Conservation (phyloP, 2,329 filamentous ascomycete species). For the Gyromitra esculenta region DNA sequence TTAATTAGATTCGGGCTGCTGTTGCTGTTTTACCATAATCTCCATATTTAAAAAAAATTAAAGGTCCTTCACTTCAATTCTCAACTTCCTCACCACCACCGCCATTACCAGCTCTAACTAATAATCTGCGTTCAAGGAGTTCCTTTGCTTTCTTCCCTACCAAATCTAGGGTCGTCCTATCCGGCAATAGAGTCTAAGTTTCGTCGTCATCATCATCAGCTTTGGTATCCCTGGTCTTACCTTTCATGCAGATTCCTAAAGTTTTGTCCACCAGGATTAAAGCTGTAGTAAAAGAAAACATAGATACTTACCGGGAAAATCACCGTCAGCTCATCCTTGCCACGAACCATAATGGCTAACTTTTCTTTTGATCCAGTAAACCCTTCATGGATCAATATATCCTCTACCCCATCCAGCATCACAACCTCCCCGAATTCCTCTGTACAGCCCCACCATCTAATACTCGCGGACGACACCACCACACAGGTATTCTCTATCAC, state of each 20-base stretch:
- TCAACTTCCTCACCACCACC: background rate
- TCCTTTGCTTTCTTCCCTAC: constrained; percentile 2
- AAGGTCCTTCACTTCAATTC: background rate
- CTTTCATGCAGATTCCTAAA: background rate
- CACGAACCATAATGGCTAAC: constrained; percentile 17
- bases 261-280: too few relatives aligned
- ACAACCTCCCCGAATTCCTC: background rate
- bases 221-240: background rate
- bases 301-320: constrained; percentile 1
- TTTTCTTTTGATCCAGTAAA: constrained; percentile 10
- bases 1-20: too few relatives aligned
- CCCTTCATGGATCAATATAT: constrained; percentile 27
- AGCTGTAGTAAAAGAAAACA: background rate
- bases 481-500: constrained; percentile 4
- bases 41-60: too few relatives aligned
- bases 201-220: background rate
- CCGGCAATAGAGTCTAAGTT: constrained; percentile 7
- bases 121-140: constrained; percentile 1
- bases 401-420: constrained; percentile 13
- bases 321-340: constrained; percentile 4
- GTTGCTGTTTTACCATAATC: too few relatives aligned
- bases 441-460: constrained; percentile 1
- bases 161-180: constrained; percentile 1
- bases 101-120: background rate
- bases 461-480: background rate